phyloP scores from a whole-genome alignment of 805 yeast species.

The Starmerella apicola region DNA sequence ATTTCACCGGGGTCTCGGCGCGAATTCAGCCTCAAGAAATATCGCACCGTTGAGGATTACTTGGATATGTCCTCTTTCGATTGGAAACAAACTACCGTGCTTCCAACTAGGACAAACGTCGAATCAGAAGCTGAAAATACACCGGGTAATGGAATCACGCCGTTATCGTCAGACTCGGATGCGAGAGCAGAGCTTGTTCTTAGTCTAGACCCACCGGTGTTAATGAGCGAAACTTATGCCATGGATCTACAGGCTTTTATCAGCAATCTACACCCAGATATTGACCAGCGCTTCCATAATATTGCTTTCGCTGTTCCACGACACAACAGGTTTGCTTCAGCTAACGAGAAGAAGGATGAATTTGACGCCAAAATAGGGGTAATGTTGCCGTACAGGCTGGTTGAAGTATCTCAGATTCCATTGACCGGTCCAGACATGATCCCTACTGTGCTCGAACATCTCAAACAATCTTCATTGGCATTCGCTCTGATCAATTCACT shows the following conservation, averaged over 20 bases:
- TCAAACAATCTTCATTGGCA: constrained; percentile 17
- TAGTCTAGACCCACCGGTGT: constrained; percentile 28
- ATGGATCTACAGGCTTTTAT: constrained; percentile 10
- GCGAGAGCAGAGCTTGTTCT: constrained; percentile 26
- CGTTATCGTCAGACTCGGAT: constrained; percentile 14
- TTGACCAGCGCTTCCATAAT: constrained; percentile 11
- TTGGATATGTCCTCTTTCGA: constrained; percentile 7
- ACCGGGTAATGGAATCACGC: not conserved
- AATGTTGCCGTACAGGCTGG: constrained; percentile 22
- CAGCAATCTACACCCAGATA: constrained; percentile 3
- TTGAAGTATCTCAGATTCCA: constrained; percentile 22
- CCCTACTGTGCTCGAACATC: constrained; percentile 18
- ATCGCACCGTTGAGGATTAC: constrained; percentile 11
- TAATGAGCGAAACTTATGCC: constrained; percentile 18
- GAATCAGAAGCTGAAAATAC: not conserved
- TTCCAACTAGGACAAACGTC: no score
- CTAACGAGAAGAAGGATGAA: constrained; percentile 6
- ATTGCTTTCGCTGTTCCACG: constrained; percentile 9
- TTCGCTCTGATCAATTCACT: constrained; percentile 13
- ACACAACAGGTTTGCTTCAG: constrained; percentile 16
- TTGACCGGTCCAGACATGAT: constrained; percentile 23
- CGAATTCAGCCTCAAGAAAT: constrained; percentile 14
- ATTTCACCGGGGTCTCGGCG: constrained; percentile 18
- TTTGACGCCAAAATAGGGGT: constrained; percentile 21
- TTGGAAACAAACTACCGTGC: no score